Conservation (phyloP, 2,329 filamentous ascomycete genomes). For the Penicillium sp. region DNA sequence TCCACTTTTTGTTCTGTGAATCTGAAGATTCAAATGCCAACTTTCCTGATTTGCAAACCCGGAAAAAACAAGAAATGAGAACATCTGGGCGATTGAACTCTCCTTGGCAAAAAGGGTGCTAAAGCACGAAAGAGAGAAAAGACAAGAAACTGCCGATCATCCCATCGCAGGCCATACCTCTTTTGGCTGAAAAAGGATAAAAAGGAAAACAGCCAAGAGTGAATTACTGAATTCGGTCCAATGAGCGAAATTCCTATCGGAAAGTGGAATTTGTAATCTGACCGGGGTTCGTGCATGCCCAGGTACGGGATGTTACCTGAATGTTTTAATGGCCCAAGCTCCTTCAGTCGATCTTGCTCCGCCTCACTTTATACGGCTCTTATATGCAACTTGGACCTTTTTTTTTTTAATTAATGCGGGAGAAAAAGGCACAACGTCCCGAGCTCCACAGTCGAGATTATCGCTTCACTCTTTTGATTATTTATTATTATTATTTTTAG, state of each 20-base stretch:
- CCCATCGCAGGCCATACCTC: conserved; percentile 23
- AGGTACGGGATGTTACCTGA: conserved; percentile 22
- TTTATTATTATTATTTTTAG: conserved; percentile 9
- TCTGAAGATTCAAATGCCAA: conserved; percentile 5
- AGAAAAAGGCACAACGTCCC: conserved; percentile 16
- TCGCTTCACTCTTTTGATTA: conserved; percentile 12
- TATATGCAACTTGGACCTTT: neutral
- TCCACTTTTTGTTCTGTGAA: conserved; percentile 16
- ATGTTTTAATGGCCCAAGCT: conserved; percentile 31
- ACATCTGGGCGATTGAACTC: conserved; percentile 11
- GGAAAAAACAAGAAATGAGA: neutral
- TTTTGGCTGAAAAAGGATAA: conserved; percentile 19
- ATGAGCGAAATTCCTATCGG: conserved; percentile 32
- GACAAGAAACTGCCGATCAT: conserved; percentile 24
- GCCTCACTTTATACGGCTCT: conserved; percentile 18
- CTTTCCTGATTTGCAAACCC: neutral
- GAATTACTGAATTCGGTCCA: conserved; percentile 24
- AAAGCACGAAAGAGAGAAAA: conserved; percentile 7
- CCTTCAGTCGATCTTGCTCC: conserved; percentile 31
- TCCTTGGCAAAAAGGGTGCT: conserved; percentile 13
- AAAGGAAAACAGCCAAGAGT: conserved; percentile 16
- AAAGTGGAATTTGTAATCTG: conserved; percentile 26
- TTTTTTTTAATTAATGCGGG: conserved; percentile 10
- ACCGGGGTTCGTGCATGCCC: conserved; percentile 28
- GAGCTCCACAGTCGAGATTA: conserved; percentile 25